phyloP scores from a whole-genome alignment of 2,329 filamentous ascomycete species.

The Sclerotiophoma versabilis region DNA sequence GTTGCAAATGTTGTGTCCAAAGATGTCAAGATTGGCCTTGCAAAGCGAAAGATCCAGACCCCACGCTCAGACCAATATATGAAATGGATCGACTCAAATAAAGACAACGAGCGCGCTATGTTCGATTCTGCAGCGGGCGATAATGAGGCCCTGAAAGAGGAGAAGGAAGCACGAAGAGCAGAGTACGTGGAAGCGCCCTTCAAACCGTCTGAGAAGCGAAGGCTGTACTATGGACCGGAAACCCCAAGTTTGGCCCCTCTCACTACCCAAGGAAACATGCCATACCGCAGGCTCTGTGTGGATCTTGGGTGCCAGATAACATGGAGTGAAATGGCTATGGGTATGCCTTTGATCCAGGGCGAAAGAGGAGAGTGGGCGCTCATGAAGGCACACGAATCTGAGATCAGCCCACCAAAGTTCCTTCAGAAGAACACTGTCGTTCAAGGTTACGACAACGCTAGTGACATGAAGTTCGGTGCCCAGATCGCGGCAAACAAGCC shows the following conservation, averaged over 20 bases:
- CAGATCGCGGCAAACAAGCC: conserved; percentile 94
- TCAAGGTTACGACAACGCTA: conserved; percentile 79
- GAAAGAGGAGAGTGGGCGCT: conserved; percentile 93
- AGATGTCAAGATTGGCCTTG: conserved; percentile 75
- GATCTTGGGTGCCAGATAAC: conserved; percentile 90
- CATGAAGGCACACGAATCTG: conserved; percentile 88
- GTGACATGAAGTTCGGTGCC: conserved; percentile 86
- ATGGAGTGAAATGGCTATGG: conserved; percentile 98
- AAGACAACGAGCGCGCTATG: conserved; percentile 44
- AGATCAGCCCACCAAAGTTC: conserved; percentile 75
- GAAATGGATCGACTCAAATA: conserved; percentile 76
- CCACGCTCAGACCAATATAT: conserved; percentile 78
- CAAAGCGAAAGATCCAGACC: conserved; percentile 73
- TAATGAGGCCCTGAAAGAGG: conserved; percentile 39
- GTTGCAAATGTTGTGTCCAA: conserved; percentile 77
- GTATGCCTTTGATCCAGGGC: conserved; percentile 86
- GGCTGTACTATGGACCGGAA: conserved; percentile 91
- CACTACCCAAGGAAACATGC: conserved; percentile 95
- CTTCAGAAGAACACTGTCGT: conserved; percentile 65
- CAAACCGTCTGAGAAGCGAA: conserved; percentile 89
- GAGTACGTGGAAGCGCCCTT: conserved; percentile 86
- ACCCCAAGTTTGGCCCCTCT: conserved; percentile 93
- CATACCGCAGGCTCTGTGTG: conserved; percentile 88
- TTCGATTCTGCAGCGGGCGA: conserved; percentile 47
- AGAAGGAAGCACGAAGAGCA: conserved; percentile 73